Percentiles rank a stretch among this genome's conserved stretches.
Conservation (phyloP, 148 eudicot species). For the Arbutus unedo region DNA sequence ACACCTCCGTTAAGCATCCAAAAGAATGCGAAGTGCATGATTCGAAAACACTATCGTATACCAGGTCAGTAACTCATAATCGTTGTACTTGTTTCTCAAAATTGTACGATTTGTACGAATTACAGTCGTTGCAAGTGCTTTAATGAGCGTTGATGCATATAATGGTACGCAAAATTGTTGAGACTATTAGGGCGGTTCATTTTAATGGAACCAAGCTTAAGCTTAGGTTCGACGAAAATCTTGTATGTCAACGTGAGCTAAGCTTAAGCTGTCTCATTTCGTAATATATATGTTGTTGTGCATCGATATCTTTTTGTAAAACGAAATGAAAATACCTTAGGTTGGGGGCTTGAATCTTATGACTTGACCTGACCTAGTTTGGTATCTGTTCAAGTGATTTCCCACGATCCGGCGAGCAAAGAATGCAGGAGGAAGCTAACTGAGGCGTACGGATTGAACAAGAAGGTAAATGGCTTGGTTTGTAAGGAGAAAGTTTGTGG, state of each 20-base stretch:
- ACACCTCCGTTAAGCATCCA: slow-evolving; percentile 77
- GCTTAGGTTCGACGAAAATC: too few relatives aligned
- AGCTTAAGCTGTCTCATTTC: too few relatives aligned
- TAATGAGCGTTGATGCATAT: not conserved
- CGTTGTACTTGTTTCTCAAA: not conserved
- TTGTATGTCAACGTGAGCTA: too few relatives aligned
- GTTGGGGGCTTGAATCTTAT: too few relatives aligned
- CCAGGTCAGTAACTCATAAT: slow-evolving; percentile 43
- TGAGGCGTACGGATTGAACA: slow-evolving; percentile 78
- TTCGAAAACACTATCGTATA: slow-evolving; percentile 81
- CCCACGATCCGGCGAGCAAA: slow-evolving; percentile 80
- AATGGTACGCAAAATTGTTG: not conserved
- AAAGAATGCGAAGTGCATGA: slow-evolving; percentile 65
- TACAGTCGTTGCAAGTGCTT: not conserved
- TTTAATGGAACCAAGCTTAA: not conserved
- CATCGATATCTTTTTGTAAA: too few relatives aligned
- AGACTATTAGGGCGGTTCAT: not conserved
- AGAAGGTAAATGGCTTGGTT: slow-evolving; percentile 50
- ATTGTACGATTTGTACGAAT: not conserved
- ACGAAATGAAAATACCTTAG: too few relatives aligned
- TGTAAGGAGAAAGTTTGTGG: slow-evolving; percentile 53
- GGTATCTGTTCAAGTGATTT: slow-evolving; percentile 43
- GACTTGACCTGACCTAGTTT: not conserved
- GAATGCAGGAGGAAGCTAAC: slow-evolving; percentile 65
- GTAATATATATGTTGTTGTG: too few relatives aligned